Base-by-base conservation (phyloP, 2,329 filamentous ascomycete genomes). In the Paecilomyces sp. region DNA sequence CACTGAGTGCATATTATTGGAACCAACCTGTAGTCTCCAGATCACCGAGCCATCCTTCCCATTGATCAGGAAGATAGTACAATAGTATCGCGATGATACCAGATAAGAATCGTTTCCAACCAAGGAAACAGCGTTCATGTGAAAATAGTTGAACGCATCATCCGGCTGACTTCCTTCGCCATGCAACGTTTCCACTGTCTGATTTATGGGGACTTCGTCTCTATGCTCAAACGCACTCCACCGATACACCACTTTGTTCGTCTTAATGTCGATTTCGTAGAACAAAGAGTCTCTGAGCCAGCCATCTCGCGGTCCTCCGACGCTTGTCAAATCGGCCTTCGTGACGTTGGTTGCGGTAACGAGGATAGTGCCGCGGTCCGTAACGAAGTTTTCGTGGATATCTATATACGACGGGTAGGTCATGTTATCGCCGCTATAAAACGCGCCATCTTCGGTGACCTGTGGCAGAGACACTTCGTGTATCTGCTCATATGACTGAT, bases 141-240 rank as follows among this genome's bases (percentile, higher is more conserved):
- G 76, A 63, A 79, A 77, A 61, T 76, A 77, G 59, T 78, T 76
- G 74, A 74, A 77, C 9, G 74, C 60, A 57, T 51, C 22, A 8
- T 12, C 7, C 9, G n/a, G 47, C 47, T 51, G n/a, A 11, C 47
- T 24, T 18, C 47, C 47, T n/a, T 51, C 47, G 13, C 47, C 47
- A 15, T 51, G 22, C 11, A 51, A 24, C 7, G 47, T 24, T 51
- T 51, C 47, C 1, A 51, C 15, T 8, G 47, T 18, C 57, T 63
- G 60, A 31, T 56, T 51, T 24, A 61, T 28, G 4, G 59, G 57
- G 12, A 61, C 28, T 24, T 61, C 9, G 24, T 59, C 60, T 13
- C 57, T 24, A 50, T 62, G 61, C 18, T 62, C 61, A 24, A 62
- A 47, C 12, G 61, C 52, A 52, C 56, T 59, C 69, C 69, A 72